Base-by-base conservation (phyloP, 2,329 filamentous ascomycete species). In the Leptosphaerulina australis region DNA sequence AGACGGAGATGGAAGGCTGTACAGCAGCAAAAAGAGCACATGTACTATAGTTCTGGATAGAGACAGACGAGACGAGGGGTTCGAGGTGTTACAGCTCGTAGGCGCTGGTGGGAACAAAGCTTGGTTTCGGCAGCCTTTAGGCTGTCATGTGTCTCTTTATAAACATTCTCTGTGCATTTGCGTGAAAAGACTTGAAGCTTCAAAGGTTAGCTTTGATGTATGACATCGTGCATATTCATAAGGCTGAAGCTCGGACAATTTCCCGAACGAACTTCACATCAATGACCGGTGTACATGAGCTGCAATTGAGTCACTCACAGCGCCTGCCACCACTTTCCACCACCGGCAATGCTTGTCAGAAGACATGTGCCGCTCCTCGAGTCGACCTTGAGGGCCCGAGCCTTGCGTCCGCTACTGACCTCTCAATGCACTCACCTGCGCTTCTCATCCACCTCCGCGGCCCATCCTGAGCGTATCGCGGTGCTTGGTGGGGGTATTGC, bases 401-500 rank as follows among this genome's bases (percentile, higher is more conserved):
- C 58, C 43, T 31, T 47, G 59, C 15, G 56, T 58, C 56, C 55
- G 36, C 59, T 56, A 43, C 51, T 60, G 49, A 40, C 57, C 48
- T 56, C 61, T 46, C 31, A 44, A 58, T 47, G 54, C 50, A 44
- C 24, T 9, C 51, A 35, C 35, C 40, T 44, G 41, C 57, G 53
- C 37, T 61, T 57, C 39, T 45, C 49, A n/a, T 62, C 59, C 17
- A 59, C 64, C 17, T 54, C 63, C 9, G 39, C 64, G 12, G 44
- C 63, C 14, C 58, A 63, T 43, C 70, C 67, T 52, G 62, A 71
- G 45, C 59, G 76, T 48, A 72, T 79, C 52, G 74, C 81, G 56
- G 76, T 83, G 45, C 69, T 83, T 35, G 80, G 80, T 29, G 79
- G 77, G 6, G 80, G 80, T 18, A 78, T 81, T 20, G 75, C 79